Base-by-base conservation (phyloP, 2,329 filamentous ascomycete species). In the Ambrosiella xylebori region DNA sequence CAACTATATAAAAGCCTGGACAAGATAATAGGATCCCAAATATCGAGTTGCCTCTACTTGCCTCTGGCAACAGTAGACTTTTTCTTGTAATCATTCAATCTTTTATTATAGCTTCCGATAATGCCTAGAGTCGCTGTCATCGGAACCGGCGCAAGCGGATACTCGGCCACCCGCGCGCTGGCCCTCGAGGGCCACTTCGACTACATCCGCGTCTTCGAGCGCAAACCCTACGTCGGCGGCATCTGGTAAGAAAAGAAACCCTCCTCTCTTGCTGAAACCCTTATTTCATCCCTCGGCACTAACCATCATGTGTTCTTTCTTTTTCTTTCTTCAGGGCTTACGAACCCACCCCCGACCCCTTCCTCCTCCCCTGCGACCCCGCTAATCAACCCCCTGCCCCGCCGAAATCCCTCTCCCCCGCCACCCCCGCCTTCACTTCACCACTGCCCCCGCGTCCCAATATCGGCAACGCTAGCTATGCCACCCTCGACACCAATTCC, bases 171-270 rank as follows among this genome's bases (percentile, higher is more conserved):
- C 2, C 79, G 83, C 69, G 79, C 80, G 4, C 66, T 84, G 37
- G 73, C 71, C 35, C 73, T 79, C 64, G 81, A 84, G 65, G 71
- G 78, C 61, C 65, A 69, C 0, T 84, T 84, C 63, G 76, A 82
- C 59, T 66, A 71, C 1, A 78, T 83, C 57, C 73, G 77, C 5
- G 78, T 84, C 0, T 84, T 84, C 64, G 81, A 84, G 64, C 71
- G 80, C 36, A 73, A 78, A 54, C 77, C 80, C 61, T 73, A 71
- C n/a, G 71, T 78, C 1, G 81, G 81, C 55, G 81, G 81, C 17
- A 81, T 76, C 57, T 84, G 80, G 81, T 82, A 65, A 66, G 73
- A 7, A 39, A 7, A 27, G 27, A 27, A 27, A 27, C 27, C 27
- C 27, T 27, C 27, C 27, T 27, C 11, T n/a, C 15, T 61, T 3